phyloP scores from a whole-genome alignment of 176 grass and related monocot species.

The Alloteropsis semialata region DNA sequence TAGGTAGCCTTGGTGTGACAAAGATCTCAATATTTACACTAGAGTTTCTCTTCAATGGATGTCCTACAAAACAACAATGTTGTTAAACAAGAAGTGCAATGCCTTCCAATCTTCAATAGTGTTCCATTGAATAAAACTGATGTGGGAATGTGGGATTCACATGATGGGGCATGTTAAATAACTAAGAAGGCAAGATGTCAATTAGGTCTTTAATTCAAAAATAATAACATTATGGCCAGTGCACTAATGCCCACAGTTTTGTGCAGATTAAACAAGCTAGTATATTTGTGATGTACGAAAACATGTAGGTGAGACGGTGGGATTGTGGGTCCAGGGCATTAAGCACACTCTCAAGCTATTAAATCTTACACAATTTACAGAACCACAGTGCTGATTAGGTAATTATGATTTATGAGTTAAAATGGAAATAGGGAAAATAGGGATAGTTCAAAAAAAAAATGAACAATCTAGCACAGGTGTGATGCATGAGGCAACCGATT shows the following conservation, averaged over 20 bases:
- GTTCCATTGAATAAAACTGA: not conserved
- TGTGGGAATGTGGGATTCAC: not conserved
- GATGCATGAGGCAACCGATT: not conserved
- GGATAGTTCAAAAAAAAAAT: constrained; percentile 18
- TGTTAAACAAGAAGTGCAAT: not conserved
- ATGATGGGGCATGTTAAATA: not conserved
- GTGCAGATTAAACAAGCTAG: not conserved
- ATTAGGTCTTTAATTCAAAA: not conserved
- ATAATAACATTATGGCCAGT: not conserved
- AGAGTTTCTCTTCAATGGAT: constrained; percentile 15
- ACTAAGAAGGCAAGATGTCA: not conserved
- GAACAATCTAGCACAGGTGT: not conserved
- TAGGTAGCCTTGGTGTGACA: constrained; percentile 13
- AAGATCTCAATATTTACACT: constrained; percentile 29
- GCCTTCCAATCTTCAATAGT: not conserved
- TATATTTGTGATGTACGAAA: too few relatives aligned
- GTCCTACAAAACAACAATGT: constrained; percentile 29
- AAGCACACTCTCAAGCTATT: constrained; percentile 5
- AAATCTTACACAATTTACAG: not conserved
- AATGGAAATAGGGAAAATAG: constrained; percentile 9
- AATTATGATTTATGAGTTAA: not conserved
- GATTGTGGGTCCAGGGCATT: too few relatives aligned
- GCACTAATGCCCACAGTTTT: not conserved
- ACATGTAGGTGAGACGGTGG: too few relatives aligned
- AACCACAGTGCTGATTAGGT: not conserved